Conservation (phyloP, 345 rosid genomes). For the Arabis hirsuta region DNA sequence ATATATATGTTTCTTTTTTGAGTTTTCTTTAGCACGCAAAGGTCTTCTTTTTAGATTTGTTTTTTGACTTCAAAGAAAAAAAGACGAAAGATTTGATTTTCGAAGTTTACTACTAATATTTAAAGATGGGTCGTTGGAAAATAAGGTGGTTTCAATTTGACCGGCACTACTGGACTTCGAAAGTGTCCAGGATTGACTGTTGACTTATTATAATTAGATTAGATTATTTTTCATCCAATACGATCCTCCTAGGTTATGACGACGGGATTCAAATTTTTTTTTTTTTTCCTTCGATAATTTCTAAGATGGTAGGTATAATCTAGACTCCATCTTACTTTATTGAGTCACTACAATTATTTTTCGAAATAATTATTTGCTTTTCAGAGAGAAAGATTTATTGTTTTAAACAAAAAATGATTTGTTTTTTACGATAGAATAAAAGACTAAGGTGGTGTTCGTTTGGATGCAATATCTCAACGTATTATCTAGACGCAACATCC, state of each 20-base stretch:
- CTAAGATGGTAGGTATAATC: no score
- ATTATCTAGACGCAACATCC: no score
- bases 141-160: slow-evolving; percentile 23
- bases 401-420: no score
- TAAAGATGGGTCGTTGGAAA: not conserved
- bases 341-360: no score
- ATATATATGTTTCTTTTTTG: not conserved
- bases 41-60: not conserved
- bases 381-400: no score
- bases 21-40: not conserved
- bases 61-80: not conserved
- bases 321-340: no score
- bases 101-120: not conserved
- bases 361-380: no score
- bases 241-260: not conserved
- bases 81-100: not conserved
- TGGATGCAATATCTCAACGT: no score
- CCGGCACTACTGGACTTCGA: slow-evolving; percentile 20
- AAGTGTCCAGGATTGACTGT: slow-evolving; percentile 35
- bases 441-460: no score
- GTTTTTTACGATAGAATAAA: no score
- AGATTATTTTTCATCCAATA: not conserved
- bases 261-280: no score
- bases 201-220: slow-evolving; percentile 22
- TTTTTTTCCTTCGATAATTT: no score